Percentiles rank a stretch among this genome's conserved stretches.
Conservation (phyloP, 1,284 basidiomycete genomes). For the Ustilago curta region DNA sequence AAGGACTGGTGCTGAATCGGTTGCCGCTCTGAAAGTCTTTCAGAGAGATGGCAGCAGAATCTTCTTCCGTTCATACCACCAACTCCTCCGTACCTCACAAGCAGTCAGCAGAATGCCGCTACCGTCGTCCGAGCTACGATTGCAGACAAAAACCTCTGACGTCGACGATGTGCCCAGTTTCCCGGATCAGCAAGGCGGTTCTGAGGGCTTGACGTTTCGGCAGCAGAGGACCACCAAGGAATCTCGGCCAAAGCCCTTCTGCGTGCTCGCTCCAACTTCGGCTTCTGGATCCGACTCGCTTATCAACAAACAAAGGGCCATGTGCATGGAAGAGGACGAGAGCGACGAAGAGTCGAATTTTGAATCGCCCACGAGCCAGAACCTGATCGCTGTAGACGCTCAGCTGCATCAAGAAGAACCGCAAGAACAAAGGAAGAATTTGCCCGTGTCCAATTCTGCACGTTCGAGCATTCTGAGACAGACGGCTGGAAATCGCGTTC, state of each 20-base stretch:
- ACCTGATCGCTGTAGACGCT: not conserved
- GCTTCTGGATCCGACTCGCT: too few relatives aligned
- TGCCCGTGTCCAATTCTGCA: conserved; percentile 17
- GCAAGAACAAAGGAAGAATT: conserved; percentile 11
- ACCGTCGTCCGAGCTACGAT: not conserved
- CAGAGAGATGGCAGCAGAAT: not conserved
- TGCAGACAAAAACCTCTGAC: conserved; percentile 15
- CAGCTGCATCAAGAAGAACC: not conserved
- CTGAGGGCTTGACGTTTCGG: conserved; percentile 16
- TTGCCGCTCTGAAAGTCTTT: not conserved
- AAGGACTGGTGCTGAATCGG: not conserved
- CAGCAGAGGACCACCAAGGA: not conserved
- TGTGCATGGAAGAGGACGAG: conserved; percentile 1
- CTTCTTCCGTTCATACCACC: not conserved
- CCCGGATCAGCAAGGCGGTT: not conserved
- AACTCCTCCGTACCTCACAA: not conserved
- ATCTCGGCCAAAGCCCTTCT: conserved; percentile 12
- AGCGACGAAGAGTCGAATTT: not conserved
- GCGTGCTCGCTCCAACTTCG: not conserved
- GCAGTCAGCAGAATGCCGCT: not conserved
- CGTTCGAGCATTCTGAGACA: conserved; percentile 1
- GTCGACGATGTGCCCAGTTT: conserved; percentile 22
- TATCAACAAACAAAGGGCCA: conserved; percentile 1
- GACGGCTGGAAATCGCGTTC: not conserved
- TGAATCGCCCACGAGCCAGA: not conserved